phyloP scores from a whole-genome alignment of 768 basidiomycete genomes.

The Rhodotorula paludigena region DNA sequence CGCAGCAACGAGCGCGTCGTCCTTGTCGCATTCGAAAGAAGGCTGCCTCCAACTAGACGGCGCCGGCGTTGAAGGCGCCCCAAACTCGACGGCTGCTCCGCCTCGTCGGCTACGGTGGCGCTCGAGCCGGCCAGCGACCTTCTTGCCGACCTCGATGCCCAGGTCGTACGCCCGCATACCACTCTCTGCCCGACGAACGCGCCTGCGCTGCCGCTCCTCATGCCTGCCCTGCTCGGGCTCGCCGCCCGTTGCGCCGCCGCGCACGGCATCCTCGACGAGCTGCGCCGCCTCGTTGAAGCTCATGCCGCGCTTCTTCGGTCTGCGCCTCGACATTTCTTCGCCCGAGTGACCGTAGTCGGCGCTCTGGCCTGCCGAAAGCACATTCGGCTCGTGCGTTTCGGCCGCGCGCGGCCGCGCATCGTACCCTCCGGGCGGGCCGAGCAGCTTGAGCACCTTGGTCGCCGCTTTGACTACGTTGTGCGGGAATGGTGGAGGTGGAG shows the following conservation, averaged over 20 bases:
- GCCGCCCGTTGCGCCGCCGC: background rate
- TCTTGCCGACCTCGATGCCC: background rate
- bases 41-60: too few species aligned
- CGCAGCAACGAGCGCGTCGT: background rate
- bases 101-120: background rate
- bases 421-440: slow-evolving; percentile 29
- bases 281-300: background rate
- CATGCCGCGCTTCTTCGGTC: too few species aligned
- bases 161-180: slow-evolving; percentile 4
- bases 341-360: too few species aligned
- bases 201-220: background rate
- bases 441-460: slow-evolving; percentile 4
- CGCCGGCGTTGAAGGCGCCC: too few species aligned
- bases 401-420: background rate
- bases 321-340: too few species aligned
- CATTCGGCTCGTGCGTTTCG: background rate
- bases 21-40: too few species aligned
- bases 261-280: background rate
- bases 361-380: too few species aligned
- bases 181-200: slow-evolving; percentile 4
- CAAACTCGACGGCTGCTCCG: background rate
- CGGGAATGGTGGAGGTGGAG: slow-evolving; percentile 29
- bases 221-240: background rate
- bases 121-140: background rate
- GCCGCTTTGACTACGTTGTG: background rate